These are phyloP conservation scores for Bacidia rubella DNA, from an alignment of 495 filamentous ascomycete species.

Conservation along the genomic window DNA sequence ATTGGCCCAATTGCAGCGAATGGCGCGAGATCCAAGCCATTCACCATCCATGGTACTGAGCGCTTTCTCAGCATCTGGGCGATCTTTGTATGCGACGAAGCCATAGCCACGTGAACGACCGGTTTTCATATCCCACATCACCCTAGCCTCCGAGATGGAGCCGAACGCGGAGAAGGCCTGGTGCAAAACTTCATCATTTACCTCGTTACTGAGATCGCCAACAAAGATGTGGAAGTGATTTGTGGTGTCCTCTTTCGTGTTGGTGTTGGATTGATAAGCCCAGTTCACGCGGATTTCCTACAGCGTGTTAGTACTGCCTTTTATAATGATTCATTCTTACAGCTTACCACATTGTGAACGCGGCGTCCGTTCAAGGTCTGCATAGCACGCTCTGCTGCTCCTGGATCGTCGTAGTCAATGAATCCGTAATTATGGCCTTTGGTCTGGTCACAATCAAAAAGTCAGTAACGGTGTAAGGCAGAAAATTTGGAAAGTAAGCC, in stretches of 20 bases:
- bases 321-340: no score
- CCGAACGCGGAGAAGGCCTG: constrained; percentile 98
- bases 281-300: constrained; percentile 99
- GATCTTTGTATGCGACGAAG: constrained; percentile 95
- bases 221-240: constrained; percentile 99
- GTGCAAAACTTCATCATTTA: constrained; percentile 89
- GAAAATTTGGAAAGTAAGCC: neutral
- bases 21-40: constrained; percentile 96
- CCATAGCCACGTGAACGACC: constrained; percentile 94
- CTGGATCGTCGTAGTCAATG: constrained; percentile 97
- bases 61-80: constrained; percentile 87
- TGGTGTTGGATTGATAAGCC: constrained; percentile 95
- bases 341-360: constrained; percentile 91
- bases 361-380: constrained; percentile 87
- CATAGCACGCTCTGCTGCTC: constrained; percentile 93
- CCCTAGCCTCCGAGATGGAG: constrained; percentile 92
- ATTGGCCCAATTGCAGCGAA: constrained; percentile 99
- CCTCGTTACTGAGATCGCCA: constrained; percentile 94
- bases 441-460: constrained; percentile 34
- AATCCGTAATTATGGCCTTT: constrained; percentile 99
- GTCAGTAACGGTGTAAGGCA: neutral
- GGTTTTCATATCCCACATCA: constrained; percentile 99
- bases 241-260: constrained; percentile 94
- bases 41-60: constrained; percentile 97
- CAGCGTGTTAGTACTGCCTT: constrained; percentile 6